phyloP scores from a whole-genome alignment of 306 rosid species.

The Begonia peltatifolia region DNA sequence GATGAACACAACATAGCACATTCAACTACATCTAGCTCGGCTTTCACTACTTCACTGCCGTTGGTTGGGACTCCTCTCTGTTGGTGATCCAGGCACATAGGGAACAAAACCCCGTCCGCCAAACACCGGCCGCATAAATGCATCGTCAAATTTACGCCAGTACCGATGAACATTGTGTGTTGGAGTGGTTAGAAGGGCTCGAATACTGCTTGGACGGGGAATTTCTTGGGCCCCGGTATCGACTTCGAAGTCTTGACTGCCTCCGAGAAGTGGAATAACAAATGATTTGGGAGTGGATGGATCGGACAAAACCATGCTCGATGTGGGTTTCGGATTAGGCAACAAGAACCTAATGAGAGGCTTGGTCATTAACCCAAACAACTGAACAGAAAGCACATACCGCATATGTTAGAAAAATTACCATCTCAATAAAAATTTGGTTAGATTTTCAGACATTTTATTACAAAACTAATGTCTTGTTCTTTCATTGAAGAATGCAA shows the following conservation, averaged over 20 bases:
- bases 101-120: conserved; percentile 98
- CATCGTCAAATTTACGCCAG: conserved; percentile 82
- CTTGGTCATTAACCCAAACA: conserved; percentile 83
- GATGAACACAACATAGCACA: no score
- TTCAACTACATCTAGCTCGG: no score
- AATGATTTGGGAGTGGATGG: conserved; percentile 44
- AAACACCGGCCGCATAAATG: conserved; percentile 87
- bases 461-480: no score
- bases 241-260: conserved; percentile 39
- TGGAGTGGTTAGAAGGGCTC: conserved; percentile 58
- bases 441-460: neutral
- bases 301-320: conserved; percentile 38
- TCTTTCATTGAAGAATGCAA: no score
- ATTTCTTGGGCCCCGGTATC: conserved; percentile 21
- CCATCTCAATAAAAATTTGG: no score
- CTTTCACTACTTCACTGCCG: conserved; percentile 22
- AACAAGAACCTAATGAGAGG: conserved; percentile 69
- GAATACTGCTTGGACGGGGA: conserved; percentile 44
- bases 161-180: conserved; percentile 68
- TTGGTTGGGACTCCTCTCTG: conserved; percentile 21
- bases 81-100: conserved; percentile 43
- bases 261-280: conserved; percentile 48
- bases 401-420: neutral
- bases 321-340: conserved; percentile 37
- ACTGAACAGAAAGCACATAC: conserved; percentile 37